Conservation (phyloP, 495 filamentous ascomycete genomes). For the Neurospora sp. region DNA sequence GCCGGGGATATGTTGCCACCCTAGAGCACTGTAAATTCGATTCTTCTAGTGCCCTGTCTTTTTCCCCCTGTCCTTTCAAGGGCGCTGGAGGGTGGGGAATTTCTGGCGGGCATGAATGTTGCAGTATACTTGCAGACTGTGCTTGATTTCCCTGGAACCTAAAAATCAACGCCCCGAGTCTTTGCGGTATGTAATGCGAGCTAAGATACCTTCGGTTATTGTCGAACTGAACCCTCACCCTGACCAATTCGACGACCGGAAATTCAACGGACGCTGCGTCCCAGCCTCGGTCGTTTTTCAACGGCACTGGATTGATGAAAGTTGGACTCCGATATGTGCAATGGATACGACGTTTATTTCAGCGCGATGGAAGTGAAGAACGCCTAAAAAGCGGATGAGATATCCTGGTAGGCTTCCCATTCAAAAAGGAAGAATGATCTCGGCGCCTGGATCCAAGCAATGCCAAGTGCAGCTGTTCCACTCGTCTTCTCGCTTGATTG, state of each 20-base stretch:
- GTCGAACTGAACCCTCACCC: slow-evolving; percentile 10
- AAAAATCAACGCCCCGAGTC: no score
- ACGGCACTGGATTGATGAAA: background rate
- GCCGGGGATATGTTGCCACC: no score
- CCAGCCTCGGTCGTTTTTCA: background rate
- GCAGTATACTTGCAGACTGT: no score
- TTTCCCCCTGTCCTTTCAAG: no score
- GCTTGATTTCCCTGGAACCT: no score
- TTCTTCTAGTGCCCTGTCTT: no score
- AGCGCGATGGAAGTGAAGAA: background rate
- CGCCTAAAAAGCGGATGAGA: background rate
- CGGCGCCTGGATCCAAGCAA: background rate
- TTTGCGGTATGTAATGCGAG: background rate
- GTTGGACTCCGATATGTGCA: background rate
- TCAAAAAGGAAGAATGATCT: background rate
- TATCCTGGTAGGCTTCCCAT: background rate
- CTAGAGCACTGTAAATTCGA: no score
- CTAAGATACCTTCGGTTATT: background rate
- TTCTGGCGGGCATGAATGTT: no score
- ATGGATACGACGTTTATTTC: background rate
- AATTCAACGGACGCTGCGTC: background rate
- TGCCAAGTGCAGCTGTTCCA: background rate
- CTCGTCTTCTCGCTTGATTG: background rate
- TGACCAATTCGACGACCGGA: background rate
- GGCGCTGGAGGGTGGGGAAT: no score